Conservation (phyloP, 306 rosid genomes). For the Dalbergia cultrata region DNA sequence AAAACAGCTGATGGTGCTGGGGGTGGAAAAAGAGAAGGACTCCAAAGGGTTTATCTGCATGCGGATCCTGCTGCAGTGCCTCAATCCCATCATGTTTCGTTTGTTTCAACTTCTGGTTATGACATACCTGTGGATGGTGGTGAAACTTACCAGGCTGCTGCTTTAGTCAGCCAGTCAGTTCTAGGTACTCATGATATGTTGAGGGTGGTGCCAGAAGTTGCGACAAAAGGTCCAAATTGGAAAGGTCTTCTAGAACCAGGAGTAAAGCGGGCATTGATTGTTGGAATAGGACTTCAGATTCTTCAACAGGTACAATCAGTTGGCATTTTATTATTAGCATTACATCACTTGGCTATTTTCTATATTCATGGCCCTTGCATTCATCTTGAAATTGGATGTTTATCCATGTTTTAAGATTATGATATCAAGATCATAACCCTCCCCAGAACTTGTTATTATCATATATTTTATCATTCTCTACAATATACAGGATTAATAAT, state of each 20-base stretch:
- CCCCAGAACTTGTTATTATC: background rate
- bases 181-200: conserved; percentile 69
- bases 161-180: conserved; percentile 84
- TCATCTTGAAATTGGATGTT: conserved; percentile 35
- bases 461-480: conserved; percentile 24
- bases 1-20: conserved; percentile 68
- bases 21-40: conserved; percentile 71
- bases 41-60: conserved; percentile 87
- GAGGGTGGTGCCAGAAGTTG: conserved; percentile 46
- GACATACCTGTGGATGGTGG: conserved; percentile 63
- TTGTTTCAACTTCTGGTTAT: conserved; percentile 79
- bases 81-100: conserved; percentile 68
- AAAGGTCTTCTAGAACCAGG: conserved; percentile 89
- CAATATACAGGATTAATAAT: background rate
- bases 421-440: background rate
- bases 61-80: conserved; percentile 73
- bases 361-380: conserved; percentile 30
- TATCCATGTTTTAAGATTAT: conserved; percentile 1
- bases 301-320: conserved; percentile 86
- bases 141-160: conserved; percentile 79
- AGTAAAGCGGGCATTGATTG: conserved; percentile 87
- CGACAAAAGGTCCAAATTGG: conserved; percentile 74
- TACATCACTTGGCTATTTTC: background rate
- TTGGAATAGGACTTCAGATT: conserved; percentile 91
- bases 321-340: conserved; percentile 3